Conservation (phyloP, 768 basidiomycete genomes). For the Tephrocybe sp. region DNA sequence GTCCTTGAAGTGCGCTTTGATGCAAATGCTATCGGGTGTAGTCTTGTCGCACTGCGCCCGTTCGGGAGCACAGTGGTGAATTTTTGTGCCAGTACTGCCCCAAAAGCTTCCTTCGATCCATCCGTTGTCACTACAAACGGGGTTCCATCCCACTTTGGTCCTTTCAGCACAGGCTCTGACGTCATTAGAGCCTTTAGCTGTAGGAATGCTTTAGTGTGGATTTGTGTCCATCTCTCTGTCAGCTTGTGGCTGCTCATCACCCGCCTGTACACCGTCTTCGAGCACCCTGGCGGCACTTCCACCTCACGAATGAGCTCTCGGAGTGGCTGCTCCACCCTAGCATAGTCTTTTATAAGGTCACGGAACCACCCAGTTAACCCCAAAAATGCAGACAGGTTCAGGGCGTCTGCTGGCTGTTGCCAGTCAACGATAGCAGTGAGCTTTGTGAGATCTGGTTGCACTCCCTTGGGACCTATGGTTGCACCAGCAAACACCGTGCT, state of each 20-base stretch:
- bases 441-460: constrained; percentile 35
- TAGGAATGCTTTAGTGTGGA: constrained; percentile 23
- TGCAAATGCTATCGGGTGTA: constrained; percentile 28
- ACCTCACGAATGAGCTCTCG: constrained; percentile 24
- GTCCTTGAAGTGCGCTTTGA: constrained; percentile 28
- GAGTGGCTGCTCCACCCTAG: constrained; percentile 28
- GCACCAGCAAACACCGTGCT: constrained; percentile 37
- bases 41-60: constrained; percentile 1
- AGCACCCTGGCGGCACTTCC: constrained; percentile 17
- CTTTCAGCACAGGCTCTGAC: constrained; percentile 29
- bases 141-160: constrained; percentile 30
- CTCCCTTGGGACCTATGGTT: constrained; percentile 28
- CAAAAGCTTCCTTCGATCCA: constrained; percentile 15
- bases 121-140: constrained; percentile 34
- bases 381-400: constrained; percentile 31
- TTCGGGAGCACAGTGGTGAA: not conserved
- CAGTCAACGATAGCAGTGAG: constrained; percentile 37
- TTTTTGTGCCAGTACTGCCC: constrained; percentile 21
- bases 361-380: constrained; percentile 36
- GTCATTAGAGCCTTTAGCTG: constrained; percentile 30
- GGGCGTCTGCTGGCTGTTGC: constrained; percentile 25
- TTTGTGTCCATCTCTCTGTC: not conserved
- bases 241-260: constrained; percentile 20
- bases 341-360: constrained; percentile 32
- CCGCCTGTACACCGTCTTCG: constrained; percentile 24